Conservation (phyloP, 2,329 filamentous ascomycete species). For the Xenoacremonium recifei region DNA sequence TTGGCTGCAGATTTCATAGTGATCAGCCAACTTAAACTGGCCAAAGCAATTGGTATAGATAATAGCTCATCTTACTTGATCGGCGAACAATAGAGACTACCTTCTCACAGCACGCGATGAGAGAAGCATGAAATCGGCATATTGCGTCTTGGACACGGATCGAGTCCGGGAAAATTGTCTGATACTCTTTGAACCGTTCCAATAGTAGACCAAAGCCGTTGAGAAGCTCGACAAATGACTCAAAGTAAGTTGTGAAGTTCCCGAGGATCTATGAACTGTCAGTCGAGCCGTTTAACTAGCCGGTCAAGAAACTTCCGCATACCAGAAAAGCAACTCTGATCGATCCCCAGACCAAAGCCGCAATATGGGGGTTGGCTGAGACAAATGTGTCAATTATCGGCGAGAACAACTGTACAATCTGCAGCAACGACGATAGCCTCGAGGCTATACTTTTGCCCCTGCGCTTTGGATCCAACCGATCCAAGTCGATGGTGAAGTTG, state of each 20-base stretch:
- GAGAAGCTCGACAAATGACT: conserved; percentile 13
- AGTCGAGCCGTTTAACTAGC: no score
- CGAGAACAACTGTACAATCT: conserved; percentile 14
- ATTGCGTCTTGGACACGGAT: background rate
- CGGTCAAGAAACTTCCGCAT: no score
- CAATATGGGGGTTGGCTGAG: conserved; percentile 7
- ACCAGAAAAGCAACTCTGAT: conserved; percentile 12
- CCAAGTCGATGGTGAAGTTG: conserved; percentile 10
- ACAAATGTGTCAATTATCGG: conserved; percentile 10
- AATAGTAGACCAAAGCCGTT: conserved; percentile 9
- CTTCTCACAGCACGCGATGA: conserved; percentile 10
- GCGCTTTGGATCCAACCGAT: conserved; percentile 2
- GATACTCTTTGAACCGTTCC: conserved; percentile 9
- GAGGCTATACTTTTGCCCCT: conserved; percentile 15
- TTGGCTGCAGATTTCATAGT: background rate
- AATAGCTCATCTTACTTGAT: conserved; percentile 8
- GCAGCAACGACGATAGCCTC: conserved; percentile 7
- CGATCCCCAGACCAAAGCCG: conserved; percentile 10
- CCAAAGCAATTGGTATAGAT: no score
- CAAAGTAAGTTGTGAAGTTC: conserved; percentile 17
- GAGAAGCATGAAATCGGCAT: conserved; percentile 9
- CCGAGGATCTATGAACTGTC: conserved; percentile 9
- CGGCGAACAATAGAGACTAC: conserved; percentile 1
- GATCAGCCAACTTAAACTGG: no score
- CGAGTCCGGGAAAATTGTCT: conserved; percentile 2